Evolutionary conservation across 768 basidiomycete genomes (phyloP), one percentile per base, ranked within the genome.

Genomic region (Naganishia randhawae): DNA sequence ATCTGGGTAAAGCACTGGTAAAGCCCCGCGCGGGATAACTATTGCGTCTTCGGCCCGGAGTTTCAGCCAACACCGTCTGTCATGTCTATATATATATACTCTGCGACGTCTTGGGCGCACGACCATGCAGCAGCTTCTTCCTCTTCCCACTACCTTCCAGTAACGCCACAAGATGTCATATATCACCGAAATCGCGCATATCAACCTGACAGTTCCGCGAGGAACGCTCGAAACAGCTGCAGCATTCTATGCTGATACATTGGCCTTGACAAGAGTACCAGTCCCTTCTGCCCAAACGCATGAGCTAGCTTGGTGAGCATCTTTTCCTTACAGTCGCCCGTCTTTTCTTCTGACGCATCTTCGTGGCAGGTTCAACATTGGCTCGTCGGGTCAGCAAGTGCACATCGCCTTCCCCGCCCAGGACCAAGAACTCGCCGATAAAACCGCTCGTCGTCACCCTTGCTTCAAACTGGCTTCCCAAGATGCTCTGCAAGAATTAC

Each of bases 221-320:
- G 77, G 76, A 9, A 72, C 68, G 10, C 66, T 79, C 11, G 72
- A 76, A 25, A 69, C 76, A 45, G 78, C 78, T 9, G 69, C 69
- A 39, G 74, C 74, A 65, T 79, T 79, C 63, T 79, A 79, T 55
- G 71, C 70, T 7, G 74, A 73, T 29, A 72, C 75, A 0, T 55
- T 79, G 29, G 78, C 76, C 1, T 74, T 79, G 64, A 71, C 55
- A 42, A 67, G 54, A 42, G 75, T 76, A 53, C 71, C 71, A 25
- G 78, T 79, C 6, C 78, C 78, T 0, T 62, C 68, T 7, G 53
- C 72, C 1, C 75, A 77, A 66, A 57, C 63, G 65, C 71, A 75
- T 52, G 66, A 61, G 42, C 62, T 79, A 17, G 32, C 69, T 10
- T 79, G 78, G 78, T 76, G 41, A 52, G 76, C 65, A 19, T 8